Percentiles rank a stretch among this genome's conserved stretches.
phyloP scores from a whole-genome alignment of 805 yeast genomes.

The Vanderwaltozyma verrucispora region DNA sequence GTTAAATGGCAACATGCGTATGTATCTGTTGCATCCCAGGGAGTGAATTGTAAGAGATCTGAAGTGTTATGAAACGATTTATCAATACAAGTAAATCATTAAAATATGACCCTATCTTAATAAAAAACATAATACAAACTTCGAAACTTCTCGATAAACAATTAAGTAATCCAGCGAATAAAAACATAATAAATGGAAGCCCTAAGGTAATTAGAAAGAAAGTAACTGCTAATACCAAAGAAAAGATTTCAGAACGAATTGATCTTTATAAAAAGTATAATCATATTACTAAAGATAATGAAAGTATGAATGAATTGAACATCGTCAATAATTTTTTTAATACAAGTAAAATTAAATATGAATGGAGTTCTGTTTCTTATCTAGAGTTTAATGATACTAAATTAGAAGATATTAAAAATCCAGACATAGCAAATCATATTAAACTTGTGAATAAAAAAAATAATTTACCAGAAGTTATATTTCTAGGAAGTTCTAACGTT shows the following conservation, averaged over 20 bases:
- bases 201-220: no score
- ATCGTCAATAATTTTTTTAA: constrained; percentile 36
- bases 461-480: constrained; percentile 53
- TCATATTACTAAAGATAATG: not conserved
- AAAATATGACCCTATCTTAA: not conserved
- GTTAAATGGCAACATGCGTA: no score
- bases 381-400: not conserved
- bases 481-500: constrained; percentile 75
- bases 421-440: not conserved
- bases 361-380: constrained; percentile 38
- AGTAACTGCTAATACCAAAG: no score
- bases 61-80: no score
- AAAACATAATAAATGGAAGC: no score
- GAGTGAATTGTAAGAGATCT: no score
- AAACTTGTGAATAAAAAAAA: not conserved
- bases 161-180: no score
- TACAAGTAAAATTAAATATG: constrained; percentile 36
- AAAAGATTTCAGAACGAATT: no score
- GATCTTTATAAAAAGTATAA: not conserved
- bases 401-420: not conserved
- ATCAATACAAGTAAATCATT: not conserved
- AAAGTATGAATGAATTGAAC: constrained; percentile 18
- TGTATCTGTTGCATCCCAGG: no score
- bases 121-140: not conserved
- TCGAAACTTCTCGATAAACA: no score